Base-by-base conservation (phyloP, 768 basidiomycete species). In the Lepiota venenata region DNA sequence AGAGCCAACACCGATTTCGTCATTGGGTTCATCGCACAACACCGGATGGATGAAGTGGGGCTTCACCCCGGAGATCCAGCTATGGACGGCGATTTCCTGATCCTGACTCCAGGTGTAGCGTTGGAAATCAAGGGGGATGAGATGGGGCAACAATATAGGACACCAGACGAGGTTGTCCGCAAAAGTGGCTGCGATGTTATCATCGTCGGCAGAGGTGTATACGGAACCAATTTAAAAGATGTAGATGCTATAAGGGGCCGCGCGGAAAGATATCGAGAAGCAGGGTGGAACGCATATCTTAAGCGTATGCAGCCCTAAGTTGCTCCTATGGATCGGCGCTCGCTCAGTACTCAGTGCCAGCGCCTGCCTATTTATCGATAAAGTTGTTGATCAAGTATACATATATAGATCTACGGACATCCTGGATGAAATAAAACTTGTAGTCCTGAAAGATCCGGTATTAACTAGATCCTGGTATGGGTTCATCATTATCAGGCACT, bases 131-230 rank as follows among this genome's bases (percentile, higher is more conserved):
- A 80, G 51, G 90, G 88, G 7, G 97, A 98, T 67, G 71, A 73
- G 9, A 87, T 94, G 86, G 97, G 95, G 15, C 96, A 98, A 70
- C 93, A 97, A 68, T 98, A 98, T 69, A 77, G 92, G 52, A 93
- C 94, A 3, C 97, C 97, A 1, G 71, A 79, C 29, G 79, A 95
- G 66, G 95, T 95, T 21, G 74, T 99, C 25, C 65, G 81, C 15
- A 83, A 88, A 42, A 81, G 80, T 42, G 95, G 93, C 25, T 91
- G 91, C 67, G 97, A 99, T 71, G 81, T 98, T 18, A 98, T 98
- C 65, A 98, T 99, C 56, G 97, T 99, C 43, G 97, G 97, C 25
- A 77, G 97, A 56, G 97, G 97, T 0, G 87, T 99, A 37, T 95
- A 97, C 68, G 93, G 91, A 16, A 76, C 78, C 49, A 74, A 76